Evolutionary conservation across 306 rosid species (phyloP).

Genomic region (Sicyos edulis): DNA sequence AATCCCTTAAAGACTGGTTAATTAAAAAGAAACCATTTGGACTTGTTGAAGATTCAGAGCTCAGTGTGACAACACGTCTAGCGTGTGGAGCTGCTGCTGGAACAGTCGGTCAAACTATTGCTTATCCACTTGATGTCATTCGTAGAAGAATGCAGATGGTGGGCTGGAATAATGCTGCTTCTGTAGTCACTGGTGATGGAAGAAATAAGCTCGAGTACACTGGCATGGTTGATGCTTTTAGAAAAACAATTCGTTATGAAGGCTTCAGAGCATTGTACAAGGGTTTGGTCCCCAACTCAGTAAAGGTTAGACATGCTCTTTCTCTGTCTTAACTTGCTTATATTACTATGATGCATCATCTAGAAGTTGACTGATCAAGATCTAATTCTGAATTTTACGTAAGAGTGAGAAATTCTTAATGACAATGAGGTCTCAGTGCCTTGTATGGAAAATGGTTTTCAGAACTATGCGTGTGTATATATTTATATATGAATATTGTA

Average conservation of each 20-base stretch:
- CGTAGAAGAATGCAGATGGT: constrained; percentile 99
- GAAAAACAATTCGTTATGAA: constrained; percentile 86
- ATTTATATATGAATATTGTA: no score
- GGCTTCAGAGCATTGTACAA: constrained; percentile 95
- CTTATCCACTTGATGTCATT: constrained; percentile 95
- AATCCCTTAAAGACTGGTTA: constrained; percentile 86
- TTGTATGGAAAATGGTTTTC: not conserved
- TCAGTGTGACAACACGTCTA: constrained; percentile 77
- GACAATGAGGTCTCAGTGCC: not conserved
- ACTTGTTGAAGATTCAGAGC: constrained; percentile 59
- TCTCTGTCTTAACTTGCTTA: not conserved
- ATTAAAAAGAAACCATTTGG: constrained; percentile 63
- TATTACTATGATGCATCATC: not conserved
- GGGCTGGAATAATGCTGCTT: constrained; percentile 92
- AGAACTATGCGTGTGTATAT: not conserved
- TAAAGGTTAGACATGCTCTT: constrained; percentile 54
- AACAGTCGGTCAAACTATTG: constrained; percentile 90
- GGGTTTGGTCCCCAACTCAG: constrained; percentile 97
- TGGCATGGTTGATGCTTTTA: constrained; percentile 94
- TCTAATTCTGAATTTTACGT: constrained; percentile 10
- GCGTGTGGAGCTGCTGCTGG: constrained; percentile 99
- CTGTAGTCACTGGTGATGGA: constrained; percentile 82
- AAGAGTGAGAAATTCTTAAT: not conserved
- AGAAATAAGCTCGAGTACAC: constrained; percentile 71
- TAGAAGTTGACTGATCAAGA: not conserved